phyloP scores from a whole-genome alignment of 2,329 filamentous ascomycete species.

The Thermothelomyces thermophilus region DNA sequence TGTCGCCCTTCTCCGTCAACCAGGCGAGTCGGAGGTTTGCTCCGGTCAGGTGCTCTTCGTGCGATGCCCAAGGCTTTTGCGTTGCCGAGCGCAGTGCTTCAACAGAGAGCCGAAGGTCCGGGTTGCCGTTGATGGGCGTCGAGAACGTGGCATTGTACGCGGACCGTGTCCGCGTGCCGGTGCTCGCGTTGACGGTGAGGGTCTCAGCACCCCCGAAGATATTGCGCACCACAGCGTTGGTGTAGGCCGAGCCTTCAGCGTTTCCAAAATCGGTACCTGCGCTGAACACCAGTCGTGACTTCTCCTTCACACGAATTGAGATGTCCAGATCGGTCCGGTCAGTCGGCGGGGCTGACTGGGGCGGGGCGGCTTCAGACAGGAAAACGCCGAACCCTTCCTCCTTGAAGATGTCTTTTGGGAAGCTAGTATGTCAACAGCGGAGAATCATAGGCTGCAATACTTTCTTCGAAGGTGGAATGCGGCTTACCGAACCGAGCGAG shows the following conservation, averaged over 20 bases:
- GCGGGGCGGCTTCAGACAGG: constrained; percentile 66
- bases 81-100: constrained; percentile 79
- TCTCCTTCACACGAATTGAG: constrained; percentile 70
- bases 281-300: constrained; percentile 78
- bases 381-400: constrained; percentile 74
- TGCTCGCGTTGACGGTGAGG: constrained; percentile 76
- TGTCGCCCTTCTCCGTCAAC: constrained; percentile 56
- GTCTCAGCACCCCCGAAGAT: constrained; percentile 91
- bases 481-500: constrained; percentile 70
- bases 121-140: constrained; percentile 76
- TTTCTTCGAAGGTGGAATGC: not conserved
- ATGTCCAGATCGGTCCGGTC: constrained; percentile 75
- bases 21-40: constrained; percentile 71
- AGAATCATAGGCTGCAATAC: not conserved
- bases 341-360: constrained; percentile 59
- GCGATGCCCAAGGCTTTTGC: constrained; percentile 86
- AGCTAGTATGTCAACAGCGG: constrained; percentile 1
- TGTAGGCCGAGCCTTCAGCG: constrained; percentile 87
- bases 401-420: constrained; percentile 69
- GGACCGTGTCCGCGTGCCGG: constrained; percentile 84
- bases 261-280: constrained; percentile 93
- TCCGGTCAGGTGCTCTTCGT: constrained; percentile 82
- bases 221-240: constrained; percentile 81
- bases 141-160: constrained; percentile 84
- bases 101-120: constrained; percentile 69